These are phyloP conservation scores for Rhododendron simsii DNA, from an alignment of 148 eudicot species.

Conservation along the genomic window DNA sequence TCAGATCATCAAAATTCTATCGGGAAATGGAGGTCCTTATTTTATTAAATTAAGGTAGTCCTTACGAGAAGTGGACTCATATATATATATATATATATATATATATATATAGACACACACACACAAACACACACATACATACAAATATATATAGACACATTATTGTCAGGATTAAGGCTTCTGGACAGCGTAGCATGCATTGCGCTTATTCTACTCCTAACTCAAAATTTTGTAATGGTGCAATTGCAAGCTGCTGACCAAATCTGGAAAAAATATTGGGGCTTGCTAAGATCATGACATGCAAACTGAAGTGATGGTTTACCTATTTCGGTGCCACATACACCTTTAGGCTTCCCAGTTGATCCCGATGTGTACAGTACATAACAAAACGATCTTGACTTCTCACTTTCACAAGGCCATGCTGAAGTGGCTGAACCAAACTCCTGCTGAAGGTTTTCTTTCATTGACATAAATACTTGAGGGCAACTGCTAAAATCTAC, in stretches of 20 bases:
- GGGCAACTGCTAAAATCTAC: constrained; percentile 32
- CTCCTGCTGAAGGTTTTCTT: constrained; percentile 30
- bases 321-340: constrained; percentile 88
- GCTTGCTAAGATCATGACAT: background rate
- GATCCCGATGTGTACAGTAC: constrained; percentile 96
- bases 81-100: too few relatives aligned
- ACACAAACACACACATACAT: too few relatives aligned
- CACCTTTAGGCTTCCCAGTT: constrained; percentile 85
- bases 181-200: background rate
- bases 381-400: constrained; percentile 56
- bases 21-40: too few relatives aligned
- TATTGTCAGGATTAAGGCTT: background rate
- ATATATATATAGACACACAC: too few relatives aligned
- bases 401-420: constrained; percentile 67
- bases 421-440: constrained; percentile 30
- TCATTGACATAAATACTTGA: constrained; percentile 41
- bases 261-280: background rate
- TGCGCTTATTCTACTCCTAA: background rate
- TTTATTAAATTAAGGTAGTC: too few relatives aligned
- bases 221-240: background rate
- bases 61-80: too few relatives aligned
- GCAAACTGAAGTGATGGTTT: constrained; percentile 8
- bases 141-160: too few relatives aligned
- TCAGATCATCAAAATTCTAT: too few relatives aligned
- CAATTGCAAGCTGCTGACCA: background rate